phyloP scores from a whole-genome alignment of 1,284 basidiomycete species.

The Cutaneotrichosporon arboriforme region DNA sequence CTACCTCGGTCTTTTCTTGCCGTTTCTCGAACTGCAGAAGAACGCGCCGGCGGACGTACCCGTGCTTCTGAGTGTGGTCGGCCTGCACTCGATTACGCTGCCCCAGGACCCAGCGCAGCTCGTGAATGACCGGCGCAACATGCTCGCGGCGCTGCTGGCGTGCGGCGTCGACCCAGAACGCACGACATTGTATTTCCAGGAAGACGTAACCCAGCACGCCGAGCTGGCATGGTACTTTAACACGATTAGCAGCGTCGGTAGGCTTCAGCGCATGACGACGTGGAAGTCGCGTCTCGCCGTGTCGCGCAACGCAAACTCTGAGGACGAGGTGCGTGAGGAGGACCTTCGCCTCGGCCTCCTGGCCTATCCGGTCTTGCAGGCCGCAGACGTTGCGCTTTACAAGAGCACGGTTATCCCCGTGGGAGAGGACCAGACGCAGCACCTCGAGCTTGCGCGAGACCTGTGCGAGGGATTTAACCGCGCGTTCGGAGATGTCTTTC shows the following conservation, averaged over 20 bases:
- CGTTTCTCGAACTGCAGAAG: constrained; percentile 57
- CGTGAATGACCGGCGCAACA: constrained; percentile 61
- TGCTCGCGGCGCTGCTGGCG: constrained; percentile 77
- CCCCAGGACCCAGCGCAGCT: constrained; percentile 72
- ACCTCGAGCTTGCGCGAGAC: constrained; percentile 80
- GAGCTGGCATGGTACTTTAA: constrained; percentile 90
- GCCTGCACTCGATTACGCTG: constrained; percentile 86
- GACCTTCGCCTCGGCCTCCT: constrained; percentile 77
- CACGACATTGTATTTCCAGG: constrained; percentile 79
- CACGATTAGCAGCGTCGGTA: constrained; percentile 76
- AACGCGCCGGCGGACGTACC: constrained; percentile 57
- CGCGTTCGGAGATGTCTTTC: constrained; percentile 56
- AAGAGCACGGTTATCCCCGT: constrained; percentile 90
- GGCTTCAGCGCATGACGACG: constrained; percentile 83
- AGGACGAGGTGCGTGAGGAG: constrained; percentile 72
- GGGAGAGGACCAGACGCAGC: constrained; percentile 91
- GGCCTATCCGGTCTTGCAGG: constrained; percentile 88
- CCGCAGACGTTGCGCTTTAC: constrained; percentile 86
- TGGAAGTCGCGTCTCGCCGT: constrained; percentile 67
- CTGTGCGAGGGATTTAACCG: constrained; percentile 76
- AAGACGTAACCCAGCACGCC: constrained; percentile 74
- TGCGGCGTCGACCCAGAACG: constrained; percentile 75
- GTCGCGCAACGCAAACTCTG: constrained; percentile 64
- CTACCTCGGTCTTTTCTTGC: constrained; percentile 60
- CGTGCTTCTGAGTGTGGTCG: constrained; percentile 80